Base-by-base conservation (phyloP, 805 yeast species). In the Wickerhamomyces sydowiorum region DNA sequence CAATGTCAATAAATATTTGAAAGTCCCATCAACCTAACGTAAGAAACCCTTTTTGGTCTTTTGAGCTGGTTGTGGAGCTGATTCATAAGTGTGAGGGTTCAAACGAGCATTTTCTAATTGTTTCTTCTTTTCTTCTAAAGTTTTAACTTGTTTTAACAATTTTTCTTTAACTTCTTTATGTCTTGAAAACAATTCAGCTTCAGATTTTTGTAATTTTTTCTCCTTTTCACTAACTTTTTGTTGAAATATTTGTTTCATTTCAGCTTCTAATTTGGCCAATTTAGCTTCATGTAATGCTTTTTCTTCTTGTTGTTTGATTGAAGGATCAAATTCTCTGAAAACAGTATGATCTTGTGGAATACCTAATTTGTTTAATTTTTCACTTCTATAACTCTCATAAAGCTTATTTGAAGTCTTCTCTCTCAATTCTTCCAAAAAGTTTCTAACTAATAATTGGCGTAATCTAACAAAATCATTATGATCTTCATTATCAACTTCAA, bases 161-260 rank as follows among this genome's bases (percentile, higher is more conserved):
- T 87, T 88, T 60, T 91, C 97, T 67, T 91, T 91, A 91, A 91
- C 90, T 65, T 93, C 98, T 66, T 88, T 87, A 67, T 93, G 99
- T 65, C 95, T 83, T 32, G 93, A 78, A 63, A 91, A 91, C 60
- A 93, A 76, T 66, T 93, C 99, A 44, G 95, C 93, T 70, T 93
- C 99, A 37, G 96, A 87, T 68, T 87, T 86, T 70, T 90, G 96
- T 60, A 93, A 77, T 70, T 91, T 91, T 76, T 89, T 87, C 67
- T 93, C 99, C 80, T 93, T 95, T 67, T 90, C 96, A 45, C 84
- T 72, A 25, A 93, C 99, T 71, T 93, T 93, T 60, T 86, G 93
- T 69, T 90, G 96, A 80, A 93, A 93, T 42, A 93, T 96, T 22
- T 82, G 74, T 70, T 91, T 90, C 97, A 93, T 89, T 67, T 93